Percentiles rank a stretch among this genome's conserved stretches.
phyloP scores from a whole-genome alignment of 2,329 filamentous ascomycete genomes.

The Blumeriella jaapii region DNA sequence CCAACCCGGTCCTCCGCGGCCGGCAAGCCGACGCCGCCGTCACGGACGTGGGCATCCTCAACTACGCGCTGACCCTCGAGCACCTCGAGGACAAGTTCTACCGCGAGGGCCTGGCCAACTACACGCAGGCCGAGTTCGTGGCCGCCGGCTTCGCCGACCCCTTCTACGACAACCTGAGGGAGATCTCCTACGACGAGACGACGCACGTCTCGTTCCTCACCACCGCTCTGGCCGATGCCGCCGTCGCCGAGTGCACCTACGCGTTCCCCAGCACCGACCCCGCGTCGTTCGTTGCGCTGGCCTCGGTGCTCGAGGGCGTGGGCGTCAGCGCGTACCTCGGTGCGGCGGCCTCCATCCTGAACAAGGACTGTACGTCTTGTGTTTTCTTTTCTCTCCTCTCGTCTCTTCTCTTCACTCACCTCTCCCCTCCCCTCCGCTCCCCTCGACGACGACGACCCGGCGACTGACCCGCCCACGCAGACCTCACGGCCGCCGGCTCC shows the following conservation, averaged over 20 bases:
- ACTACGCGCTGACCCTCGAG: conserved; percentile 40
- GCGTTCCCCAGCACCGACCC: conserved; percentile 38
- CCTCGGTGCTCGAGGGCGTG: conserved; percentile 44
- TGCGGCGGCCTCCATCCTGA: conserved; percentile 48
- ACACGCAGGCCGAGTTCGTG: conserved; percentile 39
- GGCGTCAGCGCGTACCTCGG: conserved; percentile 47
- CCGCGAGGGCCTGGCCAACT: conserved; percentile 44
- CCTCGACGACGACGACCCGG: no score
- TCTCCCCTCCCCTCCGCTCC: no score
- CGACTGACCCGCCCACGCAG: no score
- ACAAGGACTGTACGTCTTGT: no score
- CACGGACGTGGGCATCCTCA: conserved; percentile 31
- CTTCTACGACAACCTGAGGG: conserved; percentile 46
- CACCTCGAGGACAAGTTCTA: conserved; percentile 54
- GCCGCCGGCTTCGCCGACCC: conserved; percentile 37
- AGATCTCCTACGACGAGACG: conserved; percentile 31
- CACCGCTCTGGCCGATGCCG: conserved; percentile 36
- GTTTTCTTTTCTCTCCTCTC: no score
- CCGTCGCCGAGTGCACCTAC: conserved; percentile 44
- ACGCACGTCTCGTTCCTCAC: conserved; percentile 46
- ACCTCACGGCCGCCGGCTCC: conserved; percentile 48
- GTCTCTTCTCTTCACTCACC: no score
- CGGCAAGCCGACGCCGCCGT: no score
- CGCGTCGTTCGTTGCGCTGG: conserved; percentile 39
- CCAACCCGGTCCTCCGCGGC: no score